Evolutionary conservation across 371 early-diverging fungal species (phyloP).

Genomic region (Circinella umbellata): DNA sequence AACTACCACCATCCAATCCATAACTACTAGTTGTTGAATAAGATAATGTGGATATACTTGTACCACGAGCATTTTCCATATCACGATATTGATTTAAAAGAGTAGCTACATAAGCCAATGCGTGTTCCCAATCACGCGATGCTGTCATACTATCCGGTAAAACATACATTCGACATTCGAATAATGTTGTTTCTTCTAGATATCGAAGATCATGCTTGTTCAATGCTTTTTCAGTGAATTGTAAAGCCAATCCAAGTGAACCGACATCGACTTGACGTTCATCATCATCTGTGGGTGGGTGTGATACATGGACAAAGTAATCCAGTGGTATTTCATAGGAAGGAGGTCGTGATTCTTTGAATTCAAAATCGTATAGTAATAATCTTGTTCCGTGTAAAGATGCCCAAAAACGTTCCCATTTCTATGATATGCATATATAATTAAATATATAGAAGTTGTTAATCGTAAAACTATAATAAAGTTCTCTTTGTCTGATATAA

Average conservation of each 20-base stretch:
- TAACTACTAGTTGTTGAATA: neutral
- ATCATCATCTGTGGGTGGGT: constrained; percentile 48
- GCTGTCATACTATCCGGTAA: constrained; percentile 37
- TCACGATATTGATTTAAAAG: constrained; percentile 25
- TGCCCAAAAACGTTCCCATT: constrained; percentile 54
- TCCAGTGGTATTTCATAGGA: constrained; percentile 38
- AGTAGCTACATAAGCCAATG: constrained; percentile 26
- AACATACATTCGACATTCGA: constrained; percentile 52
- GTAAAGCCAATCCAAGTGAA: constrained; percentile 42
- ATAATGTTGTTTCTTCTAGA: constrained; percentile 19
- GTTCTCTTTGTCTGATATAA: neutral
- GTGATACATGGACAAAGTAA: constrained; percentile 32
- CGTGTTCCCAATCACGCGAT: constrained; percentile 41
- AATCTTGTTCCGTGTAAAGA: constrained; percentile 36
- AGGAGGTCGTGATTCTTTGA: constrained; percentile 40
- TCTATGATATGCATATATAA: constrained; percentile 21
- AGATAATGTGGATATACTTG: constrained; percentile 1
- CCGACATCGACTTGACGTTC: constrained; percentile 54
- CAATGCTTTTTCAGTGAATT: constrained; percentile 34
- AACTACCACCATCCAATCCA: neutral
- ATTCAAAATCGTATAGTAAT: constrained; percentile 52
- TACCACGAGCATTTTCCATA: neutral
- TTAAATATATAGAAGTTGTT: neutral
- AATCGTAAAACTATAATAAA: neutral
- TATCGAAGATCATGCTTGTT: constrained; percentile 7